These are phyloP conservation scores for Russula foetens DNA, from an alignment of 768 basidiomycete species.

Conservation along the genomic window DNA sequence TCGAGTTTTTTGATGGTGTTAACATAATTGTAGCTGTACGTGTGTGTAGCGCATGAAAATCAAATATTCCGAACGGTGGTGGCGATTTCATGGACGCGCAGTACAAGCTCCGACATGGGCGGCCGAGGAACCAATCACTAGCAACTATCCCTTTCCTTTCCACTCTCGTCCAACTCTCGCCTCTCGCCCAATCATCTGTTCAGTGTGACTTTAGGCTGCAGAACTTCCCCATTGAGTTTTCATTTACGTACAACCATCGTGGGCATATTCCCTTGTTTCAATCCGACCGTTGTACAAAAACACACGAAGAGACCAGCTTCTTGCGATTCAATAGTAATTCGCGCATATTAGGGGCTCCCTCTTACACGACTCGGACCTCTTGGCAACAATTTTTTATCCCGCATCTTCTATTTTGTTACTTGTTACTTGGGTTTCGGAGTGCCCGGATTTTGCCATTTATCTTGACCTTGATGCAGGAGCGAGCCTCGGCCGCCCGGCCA, in stretches of 20 bases:
- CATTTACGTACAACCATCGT: not conserved
- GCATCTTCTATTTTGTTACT: not conserved
- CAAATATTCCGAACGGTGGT: no score
- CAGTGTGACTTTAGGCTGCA: not conserved
- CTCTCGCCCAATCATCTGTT: no score
- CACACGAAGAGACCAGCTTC: not conserved
- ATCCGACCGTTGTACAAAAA: not conserved
- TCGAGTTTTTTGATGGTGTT: no score
- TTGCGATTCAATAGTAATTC: not conserved
- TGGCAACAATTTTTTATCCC: not conserved
- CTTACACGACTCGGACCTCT: not conserved
- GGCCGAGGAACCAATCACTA: no score
- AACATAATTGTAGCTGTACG: no score
- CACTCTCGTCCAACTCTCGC: no score
- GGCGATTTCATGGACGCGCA: no score
- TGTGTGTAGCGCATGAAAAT: no score
- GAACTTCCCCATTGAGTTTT: not conserved
- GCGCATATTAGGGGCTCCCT: not conserved
- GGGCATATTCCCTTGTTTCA: not conserved
- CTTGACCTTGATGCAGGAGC: not conserved
- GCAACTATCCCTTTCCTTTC: no score
- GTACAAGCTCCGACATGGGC: no score
- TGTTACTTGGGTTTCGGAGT: no score
- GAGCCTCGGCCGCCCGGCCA: no score
- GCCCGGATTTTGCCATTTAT: not conserved